Percentiles rank a stretch among this genome's conserved stretches.
Evolutionary conservation across 1,139 yeast genomes (phyloP).

Genomic region (Taphrina populina): DNA sequence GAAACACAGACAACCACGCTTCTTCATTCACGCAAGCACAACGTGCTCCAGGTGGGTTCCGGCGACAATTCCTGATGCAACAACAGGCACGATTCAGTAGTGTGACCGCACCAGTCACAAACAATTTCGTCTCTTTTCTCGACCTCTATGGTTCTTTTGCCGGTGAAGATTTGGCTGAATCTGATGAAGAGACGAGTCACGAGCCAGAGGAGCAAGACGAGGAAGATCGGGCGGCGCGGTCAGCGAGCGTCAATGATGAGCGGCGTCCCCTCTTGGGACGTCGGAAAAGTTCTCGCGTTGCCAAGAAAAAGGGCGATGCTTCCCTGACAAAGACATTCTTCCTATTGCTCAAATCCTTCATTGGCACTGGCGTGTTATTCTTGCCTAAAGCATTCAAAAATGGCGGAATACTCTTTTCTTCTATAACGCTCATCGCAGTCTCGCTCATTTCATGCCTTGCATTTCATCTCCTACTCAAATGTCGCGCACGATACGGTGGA

Average conservation of each 20-base stretch:
- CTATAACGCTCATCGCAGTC: slow-evolving; percentile 60
- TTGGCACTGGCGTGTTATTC: slow-evolving; percentile 95
- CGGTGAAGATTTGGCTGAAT: slow-evolving; percentile 84
- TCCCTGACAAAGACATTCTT: slow-evolving; percentile 66
- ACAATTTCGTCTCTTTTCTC: slow-evolving; percentile 82
- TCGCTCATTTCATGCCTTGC: slow-evolving; percentile 83
- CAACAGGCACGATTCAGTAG: slow-evolving; percentile 16
- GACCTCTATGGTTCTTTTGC: slow-evolving; percentile 93
- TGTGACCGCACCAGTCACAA: slow-evolving; percentile 51
- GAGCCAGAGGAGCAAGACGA: slow-evolving; percentile 41
- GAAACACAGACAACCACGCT: slow-evolving; percentile 38
- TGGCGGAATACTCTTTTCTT: slow-evolving; percentile 81
- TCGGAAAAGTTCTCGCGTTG: slow-evolving; percentile 32
- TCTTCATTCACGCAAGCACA: slow-evolving; percentile 55
- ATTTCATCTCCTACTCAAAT: slow-evolving; percentile 65
- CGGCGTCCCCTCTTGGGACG: slow-evolving; percentile 30
- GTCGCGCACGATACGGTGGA: slow-evolving; percentile 61
- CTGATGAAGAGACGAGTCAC: slow-evolving; percentile 48
- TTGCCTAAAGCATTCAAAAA: slow-evolving; percentile 74
- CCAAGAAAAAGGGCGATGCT: slow-evolving; percentile 48
- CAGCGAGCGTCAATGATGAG: slow-evolving; percentile 27
- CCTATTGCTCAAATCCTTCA: slow-evolving; percentile 79
- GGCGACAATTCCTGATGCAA: slow-evolving; percentile 72
- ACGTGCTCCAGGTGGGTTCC: slow-evolving; percentile 87
- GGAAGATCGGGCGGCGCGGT: slow-evolving; percentile 31